Evolutionary conservation across 169 alveolate genomes (phyloP), one percentile per base, ranked within the genome.

Genomic region (Cryptosporidium parvum): DNA sequence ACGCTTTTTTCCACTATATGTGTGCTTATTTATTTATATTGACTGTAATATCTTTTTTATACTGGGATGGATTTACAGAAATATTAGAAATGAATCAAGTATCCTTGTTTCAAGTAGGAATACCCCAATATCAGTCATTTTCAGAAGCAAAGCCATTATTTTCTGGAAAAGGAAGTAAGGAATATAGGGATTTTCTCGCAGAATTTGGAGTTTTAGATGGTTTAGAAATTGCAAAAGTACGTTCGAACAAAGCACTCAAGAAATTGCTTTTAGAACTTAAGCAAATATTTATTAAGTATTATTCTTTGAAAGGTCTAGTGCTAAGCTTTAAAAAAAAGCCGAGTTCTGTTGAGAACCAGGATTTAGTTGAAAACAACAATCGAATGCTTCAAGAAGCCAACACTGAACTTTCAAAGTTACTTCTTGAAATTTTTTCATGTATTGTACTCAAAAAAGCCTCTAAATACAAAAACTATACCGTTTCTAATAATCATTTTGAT

Each of bases 101-200:
- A 21, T 56, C 67, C 3, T 23, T 56, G 16, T 26, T 56, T 26
- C 37, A 56, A 56, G 35, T 56, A 3, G 8, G 29, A 2, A 26
- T 6, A 3, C 29, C 23, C 37, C 67, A 26, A 26, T 9, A 56
- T 56, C 37, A 56, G 26, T 1, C 67, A 3, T 21, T 56, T 56
- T 5, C 35, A 8, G 67, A 56, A 26, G 8, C 48, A 37, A 65
- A 4, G 29, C 48, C 52, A 33, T 14, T 65, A 33, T 65, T 65
- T 65, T 23, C 48, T 8, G 72, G 72, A 14, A 65, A 65, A 65
- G 31, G 23, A 18, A n/a, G 7, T 37, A 65, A 65, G 23, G 53
- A 65, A 31, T 26, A 65, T 7, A 31, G n/a, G 10, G 51, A 0
- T 7, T 65, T 65, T 65, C 48, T 65, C 0, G 12, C 72, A 8